phyloP scores from a whole-genome alignment of 805 yeast species.

The Hanseniaspora guilliermondii region DNA sequence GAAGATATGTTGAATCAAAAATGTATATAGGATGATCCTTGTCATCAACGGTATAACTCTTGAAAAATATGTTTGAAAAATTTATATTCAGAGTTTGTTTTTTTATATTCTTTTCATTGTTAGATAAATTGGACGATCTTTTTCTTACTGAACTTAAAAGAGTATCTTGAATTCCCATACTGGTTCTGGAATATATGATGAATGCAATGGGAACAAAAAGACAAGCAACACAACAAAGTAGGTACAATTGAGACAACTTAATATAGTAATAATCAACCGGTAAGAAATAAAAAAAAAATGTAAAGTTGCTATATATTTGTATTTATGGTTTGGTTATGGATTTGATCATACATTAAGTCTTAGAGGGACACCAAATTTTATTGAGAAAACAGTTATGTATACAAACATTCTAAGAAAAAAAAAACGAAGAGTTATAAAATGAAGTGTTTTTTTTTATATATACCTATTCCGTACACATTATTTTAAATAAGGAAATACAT shows the following conservation, averaged over 20 bases:
- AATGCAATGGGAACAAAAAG: background rate
- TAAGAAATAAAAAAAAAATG: background rate
- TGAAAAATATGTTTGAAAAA: conserved; percentile 39
- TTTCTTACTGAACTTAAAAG: conserved; percentile 2
- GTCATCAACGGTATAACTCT: conserved; percentile 54
- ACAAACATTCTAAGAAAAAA: background rate
- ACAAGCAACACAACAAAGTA: background rate
- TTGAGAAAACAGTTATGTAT: background rate
- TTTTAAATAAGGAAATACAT: background rate
- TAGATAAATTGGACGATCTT: conserved; percentile 10
- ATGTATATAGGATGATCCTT: conserved; percentile 62
- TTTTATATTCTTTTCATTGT: conserved; percentile 21
- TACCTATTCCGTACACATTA: background rate
- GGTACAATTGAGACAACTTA: background rate
- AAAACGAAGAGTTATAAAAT: background rate
- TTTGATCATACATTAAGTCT: no score
- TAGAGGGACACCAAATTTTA: background rate
- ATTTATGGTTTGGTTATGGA: background rate
- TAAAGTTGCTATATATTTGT: background rate
- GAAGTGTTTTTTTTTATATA: background rate
- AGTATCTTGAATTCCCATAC: conserved; percentile 9
- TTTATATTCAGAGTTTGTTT: conserved; percentile 23
- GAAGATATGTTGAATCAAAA: conserved; percentile 72
- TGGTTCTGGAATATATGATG: background rate
- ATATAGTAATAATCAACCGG: background rate